A percentile compares a stretch with the other conserved stretches of the same genome.
These are phyloP conservation scores for Phytophthora pisi DNA, from an alignment of 352 stramenopile genomes.

Conservation along the genomic window DNA sequence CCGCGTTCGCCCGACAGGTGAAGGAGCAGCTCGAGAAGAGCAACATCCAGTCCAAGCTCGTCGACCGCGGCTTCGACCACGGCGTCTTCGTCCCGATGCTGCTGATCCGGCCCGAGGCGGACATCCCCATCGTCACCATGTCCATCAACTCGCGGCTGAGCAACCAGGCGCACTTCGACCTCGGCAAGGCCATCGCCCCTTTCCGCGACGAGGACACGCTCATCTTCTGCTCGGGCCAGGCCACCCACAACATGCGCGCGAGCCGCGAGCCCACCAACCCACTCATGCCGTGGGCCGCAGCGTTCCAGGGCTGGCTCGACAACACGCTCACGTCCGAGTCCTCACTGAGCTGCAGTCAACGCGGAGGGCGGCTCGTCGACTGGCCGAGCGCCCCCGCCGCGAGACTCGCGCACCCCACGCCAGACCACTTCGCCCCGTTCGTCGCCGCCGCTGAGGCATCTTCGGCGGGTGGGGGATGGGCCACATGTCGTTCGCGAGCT, in stretches of 20 bases:
- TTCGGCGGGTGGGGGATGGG: conserved; percentile 47
- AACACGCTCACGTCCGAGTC: conserved; percentile 32
- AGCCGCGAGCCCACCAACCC: conserved; percentile 3
- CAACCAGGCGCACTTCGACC: conserved; percentile 37
- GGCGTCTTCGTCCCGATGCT: conserved; percentile 87
- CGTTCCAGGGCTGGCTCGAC: conserved; percentile 46
- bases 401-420: conserved; percentile 45
- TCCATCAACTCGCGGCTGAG: conserved; percentile 18
- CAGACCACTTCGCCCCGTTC: conserved; percentile 64
- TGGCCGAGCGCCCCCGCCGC: conserved; percentile 41
- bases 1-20: conserved; percentile 64
- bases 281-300: neutral
- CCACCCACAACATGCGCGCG: conserved; percentile 26
- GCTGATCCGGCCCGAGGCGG: neutral
- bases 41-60: conserved; percentile 45
- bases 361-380: conserved; percentile 34
- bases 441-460: conserved; percentile 49
- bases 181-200: conserved; percentile 52
- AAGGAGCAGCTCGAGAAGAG: conserved; percentile 38
- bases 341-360: conserved; percentile 31
- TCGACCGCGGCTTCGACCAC: conserved; percentile 82
- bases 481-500: conserved; percentile 51
- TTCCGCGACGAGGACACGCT: conserved; percentile 64
- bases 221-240: conserved; percentile 63
- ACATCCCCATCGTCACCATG: conserved; percentile 4